Evolutionary conservation across 2,329 filamentous ascomycete genomes (phyloP), one percentile per base, ranked within the genome.

Genomic region (Aspergillus unguis): DNA sequence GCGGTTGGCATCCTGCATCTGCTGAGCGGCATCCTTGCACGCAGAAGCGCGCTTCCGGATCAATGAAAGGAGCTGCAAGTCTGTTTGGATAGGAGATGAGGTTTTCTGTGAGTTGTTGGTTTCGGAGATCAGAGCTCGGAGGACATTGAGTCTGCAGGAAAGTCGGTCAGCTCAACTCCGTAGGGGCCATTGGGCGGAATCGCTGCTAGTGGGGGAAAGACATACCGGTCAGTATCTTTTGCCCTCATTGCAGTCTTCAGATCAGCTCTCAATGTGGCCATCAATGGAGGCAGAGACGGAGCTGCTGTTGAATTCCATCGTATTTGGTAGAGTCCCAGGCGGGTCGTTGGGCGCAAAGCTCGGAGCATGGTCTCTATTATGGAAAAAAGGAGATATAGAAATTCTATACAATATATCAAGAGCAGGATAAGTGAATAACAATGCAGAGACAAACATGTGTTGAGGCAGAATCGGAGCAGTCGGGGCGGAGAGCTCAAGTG

Each of bases 191-290:
- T 44, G 27, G 33, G 10, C 6, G 27, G 11, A 11, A 27, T 35
- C n/a, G 29, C 10, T 4, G 25, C 5, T n/a, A 27, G 9, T n/a
- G 9, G 23, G 23, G 17, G 8, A 27, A 6, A 25, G 29, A 5
- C 23, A 32, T 65, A 77, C 76, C 74, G 72, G 10, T 70, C 58
- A 25, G 66, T 74, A 55, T 79, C 76, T 63, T 77, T 79, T 11
- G 75, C 75, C 57, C 70, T 69, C 76, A 79, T 77, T 44, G 77
- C 77, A 38, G 63, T 66, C 62, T 78, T 79, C 41, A 79, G 63
- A 61, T 79, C 77, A 53, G 68, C 60, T 49, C 72, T 71, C 51
- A 79, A 62, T 53, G 71, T 75, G 43, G 66, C 60, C 62, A 78
- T 71, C 50, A 79, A 64, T 8, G 75, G 72, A 50, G 76, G 73